Base-by-base conservation (phyloP, 495 filamentous ascomycete species). In the Podospora comata region DNA sequence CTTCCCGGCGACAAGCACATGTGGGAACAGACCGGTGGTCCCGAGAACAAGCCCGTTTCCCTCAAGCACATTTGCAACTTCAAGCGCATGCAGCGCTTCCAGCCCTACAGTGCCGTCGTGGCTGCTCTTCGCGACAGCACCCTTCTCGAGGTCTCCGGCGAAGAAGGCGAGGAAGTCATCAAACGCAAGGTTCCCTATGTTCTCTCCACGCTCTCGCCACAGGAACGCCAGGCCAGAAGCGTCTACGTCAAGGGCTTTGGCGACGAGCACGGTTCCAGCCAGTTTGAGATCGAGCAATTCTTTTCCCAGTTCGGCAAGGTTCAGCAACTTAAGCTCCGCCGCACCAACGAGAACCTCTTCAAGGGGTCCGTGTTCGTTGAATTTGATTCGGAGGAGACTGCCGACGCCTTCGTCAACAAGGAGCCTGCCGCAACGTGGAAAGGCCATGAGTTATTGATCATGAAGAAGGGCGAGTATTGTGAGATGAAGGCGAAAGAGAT, bases 311-410 rank as follows among this genome's bases (percentile, higher is more conserved):
- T 88, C 77, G 96, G 94, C 18, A 85, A 90, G 6, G 86, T 90
- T 69, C 91, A 92, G 66, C 85, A 86, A n/a, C 89, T 99, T 68
- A 93, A 93, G 70, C 89, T 98, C 60, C 93, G 95, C 67, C 93
- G 96, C 66, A 81, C 84, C n/a, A 68, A 80, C 16, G 70, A 81
- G 32, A 87, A 86, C 72, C 71, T 76, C 26, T 98, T 97, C 86
- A 99, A 99, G 84, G 92, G 92, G 55, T 96, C 92, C 63, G 89
- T 97, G 28, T 98, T 97, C 73, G 93, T 97, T 63, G 94, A 97
- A 79, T 98, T 97, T 76, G 82, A 82, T 39, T 84, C 85, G 63
- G 88, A 90, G 68, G 91, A 94, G 61, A 85, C 87, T 27, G 88
- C 90, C 71, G 82, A 92, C 74, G 85, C 85, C 18, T 98, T 98